Evolutionary conservation across 2,329 filamentous ascomycete species (phyloP), one percentile per base, ranked within the genome.

Genomic region (Cercospora sp.): DNA sequence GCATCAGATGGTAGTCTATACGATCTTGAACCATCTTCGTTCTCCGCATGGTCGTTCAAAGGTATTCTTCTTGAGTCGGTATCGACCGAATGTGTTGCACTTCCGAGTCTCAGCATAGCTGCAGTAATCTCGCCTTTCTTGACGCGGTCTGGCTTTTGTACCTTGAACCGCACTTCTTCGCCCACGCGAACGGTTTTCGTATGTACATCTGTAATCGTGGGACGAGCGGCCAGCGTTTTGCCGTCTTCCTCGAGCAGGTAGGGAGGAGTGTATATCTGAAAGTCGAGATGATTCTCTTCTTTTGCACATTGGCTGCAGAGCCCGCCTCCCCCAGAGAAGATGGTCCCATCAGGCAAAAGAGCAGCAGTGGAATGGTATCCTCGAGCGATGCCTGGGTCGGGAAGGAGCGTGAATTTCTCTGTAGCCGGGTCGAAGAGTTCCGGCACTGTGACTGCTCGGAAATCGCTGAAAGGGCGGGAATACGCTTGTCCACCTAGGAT

Each of bases 61-160:
- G 83, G 79, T 58, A 88, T 79, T 5, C 86, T 81, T 30, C 86
- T 77, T 77, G 88, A 86, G 73, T 89, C 87, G 0, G 83, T 88
- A 72, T 89, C 85, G 60, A 87, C 81, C 1, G 85, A 82, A 74
- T 88, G 86, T 0, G 87, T 88, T 9, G 79, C 78, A 3, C 79
- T 81, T 1, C 85, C 82, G 53, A 82, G 80, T 7, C 86, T 80
- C 26, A 88, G 75, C 13, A 88, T 60, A 4, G 66, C 55, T 28
- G 34, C 51, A n/a, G 61, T 55, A 18, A 37, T n/a, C 28, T 43
- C 40, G 6, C 61, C 49, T 16, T 49, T 51, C 40, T 62, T 34
- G 32, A 37, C 43, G 8, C 53, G 37, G 28, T 73, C 45, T 30
- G 82, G 82, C 68, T 86, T 34, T 32, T 59, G 53, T 21, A 59